A percentile compares a stretch with the other conserved stretches of the same genome.
phyloP scores from a whole-genome alignment of 192 early-diverging fungal species.

The Mortierella claussenii region DNA sequence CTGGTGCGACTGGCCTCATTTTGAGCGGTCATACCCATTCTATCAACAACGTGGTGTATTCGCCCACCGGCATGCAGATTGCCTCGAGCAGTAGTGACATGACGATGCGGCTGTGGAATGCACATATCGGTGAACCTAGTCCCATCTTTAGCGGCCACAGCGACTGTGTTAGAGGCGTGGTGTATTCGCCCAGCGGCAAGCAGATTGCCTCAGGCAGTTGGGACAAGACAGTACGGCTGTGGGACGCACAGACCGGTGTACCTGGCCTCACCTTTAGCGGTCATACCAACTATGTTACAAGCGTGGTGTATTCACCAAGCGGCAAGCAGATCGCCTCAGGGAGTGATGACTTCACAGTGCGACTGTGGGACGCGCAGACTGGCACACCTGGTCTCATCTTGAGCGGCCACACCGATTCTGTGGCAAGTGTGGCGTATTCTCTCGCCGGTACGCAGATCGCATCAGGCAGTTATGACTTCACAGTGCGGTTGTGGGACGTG shows the following conservation, averaged over 20 bases:
- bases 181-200: background rate
- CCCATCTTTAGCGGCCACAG: background rate
- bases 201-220: conserved; percentile 1
- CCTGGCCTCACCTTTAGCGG: background rate
- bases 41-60: background rate
- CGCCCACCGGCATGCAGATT: background rate
- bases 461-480: conserved; percentile 14
- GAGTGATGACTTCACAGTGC: no score
- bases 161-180: background rate
- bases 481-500: conserved; percentile 17
- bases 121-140: background rate
- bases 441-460: conserved; percentile 8
- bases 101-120: conserved; percentile 14
- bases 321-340: no score
- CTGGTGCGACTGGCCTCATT: background rate
- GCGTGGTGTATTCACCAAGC: no score
- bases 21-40: background rate
- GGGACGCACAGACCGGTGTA: background rate
- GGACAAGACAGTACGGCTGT: conserved; percentile 4
- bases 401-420: background rate
- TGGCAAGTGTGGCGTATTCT: conserved; percentile 3
- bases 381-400: background rate
- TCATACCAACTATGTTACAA: no score
- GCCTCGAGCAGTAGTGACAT: background rate
- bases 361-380: conserved; percentile 13